Conservation (phyloP, 106 monocot species). For the Platanthera zijinensis region DNA sequence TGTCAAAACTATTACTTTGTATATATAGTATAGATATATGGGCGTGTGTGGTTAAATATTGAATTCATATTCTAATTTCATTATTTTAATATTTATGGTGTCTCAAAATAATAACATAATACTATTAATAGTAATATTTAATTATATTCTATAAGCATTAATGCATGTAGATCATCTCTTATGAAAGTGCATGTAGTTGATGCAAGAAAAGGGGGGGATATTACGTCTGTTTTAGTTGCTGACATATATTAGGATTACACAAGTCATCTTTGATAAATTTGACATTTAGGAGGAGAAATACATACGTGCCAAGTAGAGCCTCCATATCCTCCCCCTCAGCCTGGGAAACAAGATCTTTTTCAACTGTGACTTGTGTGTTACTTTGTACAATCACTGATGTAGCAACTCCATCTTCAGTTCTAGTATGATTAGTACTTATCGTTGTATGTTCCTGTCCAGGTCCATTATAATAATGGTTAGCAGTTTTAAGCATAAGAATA, state of each 20-base stretch:
- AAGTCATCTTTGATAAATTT: neutral
- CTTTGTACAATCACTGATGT: conserved; percentile 40
- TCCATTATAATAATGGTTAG: neutral
- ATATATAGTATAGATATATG: too few relatives aligned
- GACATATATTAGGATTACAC: neutral
- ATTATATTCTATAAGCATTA: too few relatives aligned
- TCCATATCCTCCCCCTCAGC: conserved; percentile 98
- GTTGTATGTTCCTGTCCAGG: conserved; percentile 69
- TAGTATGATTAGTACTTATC: conserved; percentile 34
- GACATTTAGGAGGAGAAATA: neutral
- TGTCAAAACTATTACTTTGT: too few relatives aligned
- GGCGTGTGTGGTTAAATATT: too few relatives aligned
- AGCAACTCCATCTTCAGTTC: conserved; percentile 37
- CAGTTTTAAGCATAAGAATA: neutral
- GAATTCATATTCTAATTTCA: too few relatives aligned
- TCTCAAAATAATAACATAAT: too few relatives aligned
- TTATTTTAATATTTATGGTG: too few relatives aligned
- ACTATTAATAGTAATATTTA: too few relatives aligned
- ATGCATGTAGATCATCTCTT: too few relatives aligned
- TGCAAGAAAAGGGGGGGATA: neutral
- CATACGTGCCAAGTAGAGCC: conserved; percentile 85
- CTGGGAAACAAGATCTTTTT: conserved; percentile 87
- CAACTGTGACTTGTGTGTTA: conserved; percentile 74
- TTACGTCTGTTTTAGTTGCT: neutral
- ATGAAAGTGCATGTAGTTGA: too few relatives aligned